phyloP scores from a whole-genome alignment of 83 land plant genomes.

The Diphasiastrum complanatum region DNA sequence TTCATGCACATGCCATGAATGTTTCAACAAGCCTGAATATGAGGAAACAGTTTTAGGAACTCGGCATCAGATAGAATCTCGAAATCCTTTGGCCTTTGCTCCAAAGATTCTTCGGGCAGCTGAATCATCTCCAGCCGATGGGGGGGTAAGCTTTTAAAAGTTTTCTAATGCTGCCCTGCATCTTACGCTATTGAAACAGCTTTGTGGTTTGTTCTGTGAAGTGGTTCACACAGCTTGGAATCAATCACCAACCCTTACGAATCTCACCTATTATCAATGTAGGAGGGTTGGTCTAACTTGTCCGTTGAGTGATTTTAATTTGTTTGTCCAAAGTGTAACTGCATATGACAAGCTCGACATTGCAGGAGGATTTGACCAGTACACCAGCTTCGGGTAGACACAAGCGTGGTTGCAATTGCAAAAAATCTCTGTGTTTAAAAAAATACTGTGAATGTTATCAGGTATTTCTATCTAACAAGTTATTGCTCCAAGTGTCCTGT shows the following conservation, averaged over 20 bases:
- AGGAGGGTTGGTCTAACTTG: too few relatives aligned
- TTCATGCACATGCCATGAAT: constrained; percentile 8
- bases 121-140: neutral
- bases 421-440: constrained; percentile 11
- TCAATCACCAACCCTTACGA: too few relatives aligned
- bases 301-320: too few relatives aligned
- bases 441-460: constrained; percentile 16
- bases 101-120: constrained; percentile 6
- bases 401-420: constrained; percentile 15
- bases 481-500: neutral
- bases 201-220: too few relatives aligned
- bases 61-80: constrained; percentile 12
- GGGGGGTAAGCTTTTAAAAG: too few relatives aligned
- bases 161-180: neutral
- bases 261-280: too few relatives aligned
- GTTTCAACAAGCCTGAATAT: constrained; percentile 11
- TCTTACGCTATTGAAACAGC: neutral
- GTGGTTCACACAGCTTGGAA: too few relatives aligned
- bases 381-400: constrained; percentile 7
- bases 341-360: too few relatives aligned
- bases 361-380: neutral
- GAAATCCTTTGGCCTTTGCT: constrained; percentile 15
- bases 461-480: constrained; percentile 1
- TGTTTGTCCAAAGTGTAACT: too few relatives aligned
- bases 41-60: constrained; percentile 5